These are phyloP conservation scores for Pythium biforme DNA, from an alignment of 352 stramenopile genomes.

Conservation along the genomic window DNA sequence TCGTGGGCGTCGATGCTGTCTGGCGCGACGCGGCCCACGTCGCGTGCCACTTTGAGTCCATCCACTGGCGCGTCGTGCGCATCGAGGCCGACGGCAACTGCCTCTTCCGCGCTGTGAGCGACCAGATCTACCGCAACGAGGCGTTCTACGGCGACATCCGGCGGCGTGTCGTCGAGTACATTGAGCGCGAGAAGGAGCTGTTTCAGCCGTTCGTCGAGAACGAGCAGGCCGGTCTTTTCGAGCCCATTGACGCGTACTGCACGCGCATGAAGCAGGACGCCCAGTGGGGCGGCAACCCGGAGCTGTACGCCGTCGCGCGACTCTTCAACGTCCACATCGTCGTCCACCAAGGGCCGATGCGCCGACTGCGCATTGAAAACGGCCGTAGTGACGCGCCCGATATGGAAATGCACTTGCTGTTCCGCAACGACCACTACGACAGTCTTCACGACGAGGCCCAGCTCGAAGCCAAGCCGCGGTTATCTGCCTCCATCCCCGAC, in stretches of 20 bases:
- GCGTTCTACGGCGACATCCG: constrained; percentile 58
- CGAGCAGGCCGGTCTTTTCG: constrained; percentile 64
- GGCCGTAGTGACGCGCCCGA: constrained; percentile 34
- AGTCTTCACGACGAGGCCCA: constrained; percentile 46
- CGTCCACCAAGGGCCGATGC: constrained; percentile 62
- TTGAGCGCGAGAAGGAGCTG: constrained; percentile 57
- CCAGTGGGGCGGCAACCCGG: constrained; percentile 80
- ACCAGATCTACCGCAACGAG: constrained; percentile 76
- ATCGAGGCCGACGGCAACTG: constrained; percentile 82
- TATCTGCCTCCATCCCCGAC: constrained; percentile 7
- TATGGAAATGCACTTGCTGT: constrained; percentile 53
- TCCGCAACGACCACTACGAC: constrained; percentile 83
- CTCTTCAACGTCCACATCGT: constrained; percentile 76
- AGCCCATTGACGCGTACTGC: constrained; percentile 52
- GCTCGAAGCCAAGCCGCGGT: constrained; percentile 12
- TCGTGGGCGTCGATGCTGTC: constrained; percentile 29
- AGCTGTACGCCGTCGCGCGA: constrained; percentile 69
- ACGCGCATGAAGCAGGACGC: constrained; percentile 69
- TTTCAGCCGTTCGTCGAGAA: constrained; percentile 88
- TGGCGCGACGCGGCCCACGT: constrained; percentile 32
- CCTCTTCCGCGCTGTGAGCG: constrained; percentile 71
- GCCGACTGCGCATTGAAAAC: constrained; percentile 65
- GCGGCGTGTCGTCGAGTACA: constrained; percentile 64
- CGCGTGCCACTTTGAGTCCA: constrained; percentile 5
- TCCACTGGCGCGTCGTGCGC: constrained; percentile 25